Percentiles rank a stretch among this genome's conserved stretches.
Evolutionary conservation across 1,284 basidiomycete genomes (phyloP).

Genomic region (Ganoderma multipileum): DNA sequence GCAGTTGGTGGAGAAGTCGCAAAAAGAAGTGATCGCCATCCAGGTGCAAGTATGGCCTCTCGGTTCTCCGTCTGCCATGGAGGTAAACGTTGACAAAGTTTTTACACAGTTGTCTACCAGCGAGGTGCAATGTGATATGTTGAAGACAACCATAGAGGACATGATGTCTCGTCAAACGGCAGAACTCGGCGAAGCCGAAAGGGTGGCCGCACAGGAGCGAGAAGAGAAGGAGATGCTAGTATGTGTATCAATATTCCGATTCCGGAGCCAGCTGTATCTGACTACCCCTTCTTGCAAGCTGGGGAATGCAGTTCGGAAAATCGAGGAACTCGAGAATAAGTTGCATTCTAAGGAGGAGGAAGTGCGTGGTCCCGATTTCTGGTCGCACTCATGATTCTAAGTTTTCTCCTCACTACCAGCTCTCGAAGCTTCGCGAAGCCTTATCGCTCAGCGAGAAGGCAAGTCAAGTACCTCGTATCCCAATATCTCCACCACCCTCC

Average conservation of each 20-base stretch:
- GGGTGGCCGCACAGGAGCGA: slow-evolving; percentile 5
- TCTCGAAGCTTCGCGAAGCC: slow-evolving; percentile 9
- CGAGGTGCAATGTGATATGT: slow-evolving; percentile 22
- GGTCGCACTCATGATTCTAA: background rate
- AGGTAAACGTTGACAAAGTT: background rate
- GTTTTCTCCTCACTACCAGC: background rate
- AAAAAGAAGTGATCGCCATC: slow-evolving; percentile 4
- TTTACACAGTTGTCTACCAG: slow-evolving; percentile 11
- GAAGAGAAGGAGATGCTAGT: slow-evolving; percentile 7
- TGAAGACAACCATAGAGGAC: slow-evolving; percentile 17
- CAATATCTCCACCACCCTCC: slow-evolving; percentile 17
- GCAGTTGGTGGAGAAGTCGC: background rate
- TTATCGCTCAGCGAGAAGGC: background rate
- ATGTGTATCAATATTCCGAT: background rate
- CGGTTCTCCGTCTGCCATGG: too few relatives aligned
- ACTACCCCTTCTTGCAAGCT: slow-evolving; percentile 8
- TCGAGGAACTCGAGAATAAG: slow-evolving; percentile 21
- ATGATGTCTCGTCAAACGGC: slow-evolving; percentile 14
- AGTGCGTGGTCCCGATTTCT: slow-evolving; percentile 5
- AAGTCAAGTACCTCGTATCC: background rate
- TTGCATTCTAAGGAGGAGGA: slow-evolving; percentile 16
- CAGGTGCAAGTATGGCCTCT: slow-evolving; percentile 12
- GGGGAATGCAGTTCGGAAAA: slow-evolving; percentile 17
- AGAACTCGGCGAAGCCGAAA: slow-evolving; percentile 6
- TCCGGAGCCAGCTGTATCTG: background rate